Evolutionary conservation across 805 yeast species (phyloP).

Genomic region (Sugiyamaella mastotermitis): DNA sequence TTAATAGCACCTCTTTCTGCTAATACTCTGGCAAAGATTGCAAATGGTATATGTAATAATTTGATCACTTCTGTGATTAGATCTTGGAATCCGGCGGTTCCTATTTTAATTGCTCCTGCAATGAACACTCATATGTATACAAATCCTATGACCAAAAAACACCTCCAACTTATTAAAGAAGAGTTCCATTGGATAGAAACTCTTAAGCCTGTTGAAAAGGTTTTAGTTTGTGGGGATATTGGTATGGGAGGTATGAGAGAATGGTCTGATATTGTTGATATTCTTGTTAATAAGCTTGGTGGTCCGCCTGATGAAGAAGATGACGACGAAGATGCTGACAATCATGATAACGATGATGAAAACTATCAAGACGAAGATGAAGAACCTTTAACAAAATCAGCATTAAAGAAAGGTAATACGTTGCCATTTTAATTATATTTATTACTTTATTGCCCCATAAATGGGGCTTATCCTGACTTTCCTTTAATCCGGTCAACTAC

Average conservation of each 20-base stretch:
- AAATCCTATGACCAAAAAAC: slow-evolving; percentile 81
- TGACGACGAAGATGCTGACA: slow-evolving; percentile 23
- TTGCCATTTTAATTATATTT: not conserved
- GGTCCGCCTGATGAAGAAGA: slow-evolving; percentile 51
- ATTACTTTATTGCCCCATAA: too few relatives aligned
- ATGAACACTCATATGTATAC: slow-evolving; percentile 93
- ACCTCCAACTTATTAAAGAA: slow-evolving; percentile 62
- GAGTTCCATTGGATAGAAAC: slow-evolving; percentile 93
- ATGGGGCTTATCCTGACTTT: too few relatives aligned
- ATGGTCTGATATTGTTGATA: slow-evolving; percentile 88
- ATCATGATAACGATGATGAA: slow-evolving; percentile 10
- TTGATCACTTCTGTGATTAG: slow-evolving; percentile 81
- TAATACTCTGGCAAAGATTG: slow-evolving; percentile 81
- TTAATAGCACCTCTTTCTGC: slow-evolving; percentile 93
- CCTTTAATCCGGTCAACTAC: too few relatives aligned
- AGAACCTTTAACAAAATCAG: slow-evolving; percentile 1
- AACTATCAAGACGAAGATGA: slow-evolving; percentile 10
- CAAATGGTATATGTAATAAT: slow-evolving; percentile 89
- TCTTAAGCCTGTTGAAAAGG: slow-evolving; percentile 91
- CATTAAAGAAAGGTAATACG: too few relatives aligned
- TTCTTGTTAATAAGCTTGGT: slow-evolving; percentile 65
- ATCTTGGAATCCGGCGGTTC: slow-evolving; percentile 95
- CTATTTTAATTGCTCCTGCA: slow-evolving; percentile 87
- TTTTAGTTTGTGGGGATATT: slow-evolving; percentile 89
- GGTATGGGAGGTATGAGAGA: slow-evolving; percentile 99